Conservation (phyloP, 2,329 filamentous ascomycete species). For the Fusarium subglutinans region DNA sequence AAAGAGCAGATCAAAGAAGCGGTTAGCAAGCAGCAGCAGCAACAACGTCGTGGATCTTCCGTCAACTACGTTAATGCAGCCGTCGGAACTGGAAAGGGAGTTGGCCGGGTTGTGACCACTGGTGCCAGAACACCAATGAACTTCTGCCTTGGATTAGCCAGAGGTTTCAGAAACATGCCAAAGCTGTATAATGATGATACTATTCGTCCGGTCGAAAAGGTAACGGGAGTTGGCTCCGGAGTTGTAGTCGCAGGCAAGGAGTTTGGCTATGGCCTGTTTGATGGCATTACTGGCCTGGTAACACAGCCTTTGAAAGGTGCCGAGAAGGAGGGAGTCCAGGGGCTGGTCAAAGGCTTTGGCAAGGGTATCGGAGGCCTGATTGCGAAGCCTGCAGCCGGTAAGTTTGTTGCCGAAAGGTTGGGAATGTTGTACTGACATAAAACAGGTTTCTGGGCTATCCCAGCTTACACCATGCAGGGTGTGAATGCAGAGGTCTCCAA, state of each 20-base stretch:
- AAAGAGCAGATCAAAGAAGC: constrained; percentile 31
- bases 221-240: constrained; percentile 80
- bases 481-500: constrained; percentile 81
- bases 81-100: constrained; percentile 71
- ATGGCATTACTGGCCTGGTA: constrained; percentile 82
- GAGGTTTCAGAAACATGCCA: constrained; percentile 89
- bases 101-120: constrained; percentile 77
- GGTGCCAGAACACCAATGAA: constrained; percentile 85
- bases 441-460: constrained; percentile 71
- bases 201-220: constrained; percentile 79
- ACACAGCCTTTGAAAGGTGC: constrained; percentile 77
- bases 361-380: constrained; percentile 85
- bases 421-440: neutral
- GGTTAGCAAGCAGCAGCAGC: constrained; percentile 11
- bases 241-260: constrained; percentile 81
- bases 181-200: constrained; percentile 86
- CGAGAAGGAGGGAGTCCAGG: constrained; percentile 59
- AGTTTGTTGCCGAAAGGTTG: constrained; percentile 38
- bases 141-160: constrained; percentile 81
- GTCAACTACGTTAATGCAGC: constrained; percentile 60
- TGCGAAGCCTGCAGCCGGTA: constrained; percentile 82
- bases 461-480: constrained; percentile 85
- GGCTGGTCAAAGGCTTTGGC: constrained; percentile 80
- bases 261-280: constrained; percentile 80
- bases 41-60: constrained; percentile 28